phyloP scores from a whole-genome alignment of 164 flowering plant species.

The Dillenia turbinata region DNA sequence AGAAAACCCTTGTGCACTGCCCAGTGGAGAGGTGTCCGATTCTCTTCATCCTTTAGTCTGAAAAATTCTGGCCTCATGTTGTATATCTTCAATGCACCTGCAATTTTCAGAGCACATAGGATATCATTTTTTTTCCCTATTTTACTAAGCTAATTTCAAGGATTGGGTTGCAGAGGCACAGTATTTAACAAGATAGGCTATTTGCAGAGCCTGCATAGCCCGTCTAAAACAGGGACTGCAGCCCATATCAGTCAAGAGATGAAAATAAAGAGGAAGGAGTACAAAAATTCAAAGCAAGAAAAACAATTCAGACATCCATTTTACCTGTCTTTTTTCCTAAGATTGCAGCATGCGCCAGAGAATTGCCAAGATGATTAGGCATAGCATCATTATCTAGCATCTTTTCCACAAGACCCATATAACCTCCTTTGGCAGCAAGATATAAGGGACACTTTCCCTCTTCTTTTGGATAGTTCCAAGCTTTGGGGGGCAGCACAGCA shows the following conservation, averaged over 20 bases:
- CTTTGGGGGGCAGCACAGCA: background rate
- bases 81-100: background rate
- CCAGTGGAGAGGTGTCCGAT: conserved; percentile 8
- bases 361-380: background rate
- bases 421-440: background rate
- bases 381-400: background rate
- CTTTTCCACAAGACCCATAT: background rate
- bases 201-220: background rate
- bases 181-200: background rate
- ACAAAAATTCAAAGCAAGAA: background rate
- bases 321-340: background rate
- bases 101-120: background rate
- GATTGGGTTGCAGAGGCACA: too few relatives aligned
- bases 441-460: background rate
- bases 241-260: too few relatives aligned
- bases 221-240: too few relatives aligned
- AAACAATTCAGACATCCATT: background rate
- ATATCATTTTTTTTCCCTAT: background rate
- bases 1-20: conserved; percentile 2
- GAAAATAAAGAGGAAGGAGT: background rate
- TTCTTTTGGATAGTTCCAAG: background rate
- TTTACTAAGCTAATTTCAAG: too few relatives aligned
- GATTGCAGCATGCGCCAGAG: background rate
- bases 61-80: background rate
- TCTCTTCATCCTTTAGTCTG: conserved; percentile 1